These are phyloP conservation scores for Schrenkiella parvula DNA, from an alignment of 345 rosid genomes.

Conservation along the genomic window DNA sequence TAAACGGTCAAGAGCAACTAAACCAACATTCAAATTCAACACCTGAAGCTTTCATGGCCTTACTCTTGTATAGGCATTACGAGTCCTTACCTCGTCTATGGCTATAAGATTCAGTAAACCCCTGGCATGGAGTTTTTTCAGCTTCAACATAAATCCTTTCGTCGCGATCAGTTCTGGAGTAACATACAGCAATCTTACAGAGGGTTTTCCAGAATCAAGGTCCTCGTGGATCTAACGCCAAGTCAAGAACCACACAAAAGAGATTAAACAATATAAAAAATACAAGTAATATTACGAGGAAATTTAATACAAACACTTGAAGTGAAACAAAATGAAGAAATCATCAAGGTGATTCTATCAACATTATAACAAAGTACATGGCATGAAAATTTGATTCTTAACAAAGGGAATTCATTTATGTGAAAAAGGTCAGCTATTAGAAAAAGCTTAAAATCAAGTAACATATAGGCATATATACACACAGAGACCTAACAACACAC, in stretches of 20 bases:
- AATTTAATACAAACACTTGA: neutral
- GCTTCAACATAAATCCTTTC: constrained; percentile 76
- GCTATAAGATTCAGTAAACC: constrained; percentile 92
- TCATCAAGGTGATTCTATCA: neutral
- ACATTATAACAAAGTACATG: neutral
- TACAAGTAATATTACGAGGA: neutral
- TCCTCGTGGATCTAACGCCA: constrained; percentile 76
- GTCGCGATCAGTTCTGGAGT: constrained; percentile 93
- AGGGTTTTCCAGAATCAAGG: constrained; percentile 84
- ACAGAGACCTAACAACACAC: neutral
- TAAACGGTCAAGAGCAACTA: constrained; percentile 9
- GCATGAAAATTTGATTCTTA: neutral
- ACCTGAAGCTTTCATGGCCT: constrained; percentile 6
- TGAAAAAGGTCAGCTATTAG: neutral
- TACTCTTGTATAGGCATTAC: neutral
- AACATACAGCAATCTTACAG: constrained; percentile 75
- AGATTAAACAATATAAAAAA: neutral
- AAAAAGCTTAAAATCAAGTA: neutral
- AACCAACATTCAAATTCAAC: neutral
- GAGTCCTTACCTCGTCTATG: constrained; percentile 72
- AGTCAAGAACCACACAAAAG: constrained; percentile 7
- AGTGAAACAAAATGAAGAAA: neutral
- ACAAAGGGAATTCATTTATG: neutral
- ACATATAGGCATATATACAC: neutral
- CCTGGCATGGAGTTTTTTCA: constrained; percentile 64